Base-by-base conservation (phyloP, 352 stramenopile genomes). In the Phytopythium delawarense region DNA sequence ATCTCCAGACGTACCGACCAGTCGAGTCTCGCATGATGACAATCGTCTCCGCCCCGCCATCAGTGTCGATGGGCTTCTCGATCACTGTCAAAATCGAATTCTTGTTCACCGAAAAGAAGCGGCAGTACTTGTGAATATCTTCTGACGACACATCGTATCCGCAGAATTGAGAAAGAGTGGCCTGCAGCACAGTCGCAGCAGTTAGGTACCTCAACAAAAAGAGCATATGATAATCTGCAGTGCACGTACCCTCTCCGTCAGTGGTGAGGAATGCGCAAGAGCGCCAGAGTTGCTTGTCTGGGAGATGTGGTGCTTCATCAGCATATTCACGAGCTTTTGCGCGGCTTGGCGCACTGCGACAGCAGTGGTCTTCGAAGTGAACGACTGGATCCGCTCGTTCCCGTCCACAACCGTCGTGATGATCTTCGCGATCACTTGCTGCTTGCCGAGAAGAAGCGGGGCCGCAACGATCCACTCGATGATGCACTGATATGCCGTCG, bases 281-380 rank as follows among this genome's bases (percentile, higher is more conserved):
- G 74, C 64, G 30, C 69, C 66, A 51, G 70, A 68, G 18, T 73
- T 74, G 55, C 79, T 75, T 0, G 77, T 75, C 55, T 87, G 76
- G 1, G 81, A 82, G n/a, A 87, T 76, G 61, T 96, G 87, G 61
- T 94, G 84, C 62, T 96, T 96, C 78, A 96, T 90, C 37, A 96
- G 64, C 79, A 91, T 92, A 58, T 88, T 91, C 18, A 93, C 71
- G 12, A 96, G 59, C 55, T 91, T 88, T 59, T 93, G 83, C 11
- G 87, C 85, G 42, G 84, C 81, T 40, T 90, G 79, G 4, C 84
- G 87, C 13, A 88, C 81, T 9, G 81, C 75, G 60, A 83, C 66
- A 7, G 73, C 74, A 0, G 78, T 76, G 30, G 61, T 78, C 59
- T 81, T 78, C 2, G 76, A 77, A 15, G 74, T 73, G 54, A 85